A percentile compares a stretch with the other conserved stretches of the same genome.
phyloP scores from a whole-genome alignment of 83 land plant genomes.

The Picea abies region DNA sequence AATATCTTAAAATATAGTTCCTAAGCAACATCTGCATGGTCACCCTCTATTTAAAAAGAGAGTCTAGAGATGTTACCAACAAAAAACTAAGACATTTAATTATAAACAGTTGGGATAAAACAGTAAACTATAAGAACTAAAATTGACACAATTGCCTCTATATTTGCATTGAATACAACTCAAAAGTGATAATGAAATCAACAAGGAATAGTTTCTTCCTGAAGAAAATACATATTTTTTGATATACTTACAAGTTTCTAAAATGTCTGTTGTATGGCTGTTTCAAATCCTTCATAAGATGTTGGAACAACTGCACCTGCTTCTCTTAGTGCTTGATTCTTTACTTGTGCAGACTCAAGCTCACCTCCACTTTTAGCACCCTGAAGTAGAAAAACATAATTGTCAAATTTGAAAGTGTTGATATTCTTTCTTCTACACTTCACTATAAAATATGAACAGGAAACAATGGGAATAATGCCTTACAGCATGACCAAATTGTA shows the following conservation, averaged over 20 bases:
- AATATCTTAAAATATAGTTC: too few relatives aligned
- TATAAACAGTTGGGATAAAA: background rate
- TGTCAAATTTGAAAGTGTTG: conserved; percentile 5
- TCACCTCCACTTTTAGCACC: conserved; percentile 99
- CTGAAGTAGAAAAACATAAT: conserved; percentile 29
- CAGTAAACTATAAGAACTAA: background rate
- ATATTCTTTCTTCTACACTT: background rate
- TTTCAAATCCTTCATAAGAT: too few relatives aligned
- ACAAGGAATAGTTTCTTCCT: background rate
- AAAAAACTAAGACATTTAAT: background rate
- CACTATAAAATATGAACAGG: background rate
- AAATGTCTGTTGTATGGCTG: too few relatives aligned
- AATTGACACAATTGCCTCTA: background rate
- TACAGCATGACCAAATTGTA: conserved; percentile 99
- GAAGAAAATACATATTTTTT: background rate
- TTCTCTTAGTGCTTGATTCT: too few relatives aligned
- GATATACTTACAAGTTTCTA: too few relatives aligned
- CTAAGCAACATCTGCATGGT: too few relatives aligned
- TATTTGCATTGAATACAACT: background rate
- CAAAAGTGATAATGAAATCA: background rate
- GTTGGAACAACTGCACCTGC: too few relatives aligned
- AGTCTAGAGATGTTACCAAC: background rate
- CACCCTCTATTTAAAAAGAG: too few relatives aligned
- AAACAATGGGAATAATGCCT: conserved; percentile 26
- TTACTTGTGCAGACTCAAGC: conserved; percentile 73